These are phyloP conservation scores for Chaetomium fimeti DNA, from an alignment of 495 filamentous ascomycete species.

Conservation along the genomic window DNA sequence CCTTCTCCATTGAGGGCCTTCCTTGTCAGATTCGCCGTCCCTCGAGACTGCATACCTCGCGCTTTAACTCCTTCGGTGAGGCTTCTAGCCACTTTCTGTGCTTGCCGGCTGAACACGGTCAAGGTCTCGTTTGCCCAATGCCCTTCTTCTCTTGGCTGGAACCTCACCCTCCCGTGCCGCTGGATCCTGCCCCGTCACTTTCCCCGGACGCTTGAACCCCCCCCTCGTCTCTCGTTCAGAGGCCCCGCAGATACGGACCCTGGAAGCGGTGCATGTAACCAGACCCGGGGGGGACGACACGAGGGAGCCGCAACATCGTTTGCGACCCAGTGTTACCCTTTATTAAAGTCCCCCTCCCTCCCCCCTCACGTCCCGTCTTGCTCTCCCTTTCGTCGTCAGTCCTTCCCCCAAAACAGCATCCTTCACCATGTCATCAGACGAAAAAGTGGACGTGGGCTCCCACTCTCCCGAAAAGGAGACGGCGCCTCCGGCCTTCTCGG, in stretches of 20 bases:
- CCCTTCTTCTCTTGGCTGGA: neutral
- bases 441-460: slow-evolving; percentile 24
- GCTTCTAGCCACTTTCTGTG: slow-evolving; percentile 28
- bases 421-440: slow-evolving; percentile 35
- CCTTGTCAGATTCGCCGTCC: slow-evolving; percentile 1
- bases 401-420: neutral
- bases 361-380: neutral
- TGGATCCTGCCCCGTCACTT: neutral
- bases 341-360: neutral
- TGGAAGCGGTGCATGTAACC: slow-evolving; percentile 3
- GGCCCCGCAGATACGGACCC: slow-evolving; percentile 6
- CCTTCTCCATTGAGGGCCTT: slow-evolving; percentile 3
- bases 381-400: neutral
- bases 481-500: slow-evolving; percentile 30
- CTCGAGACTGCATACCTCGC: neutral
- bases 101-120: neutral
- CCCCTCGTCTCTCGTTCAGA: neutral
- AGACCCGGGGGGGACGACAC: neutral
- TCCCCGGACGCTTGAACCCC: neutral
- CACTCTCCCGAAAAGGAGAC: slow-evolving; percentile 30
- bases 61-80: slow-evolving; percentile 20
- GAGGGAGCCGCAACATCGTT: neutral
- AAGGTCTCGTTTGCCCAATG: no score
- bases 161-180: neutral
- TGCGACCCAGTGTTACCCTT: neutral